Conservation (phyloP, 1,139 yeast genomes). For the Hansenula lynferdii region DNA sequence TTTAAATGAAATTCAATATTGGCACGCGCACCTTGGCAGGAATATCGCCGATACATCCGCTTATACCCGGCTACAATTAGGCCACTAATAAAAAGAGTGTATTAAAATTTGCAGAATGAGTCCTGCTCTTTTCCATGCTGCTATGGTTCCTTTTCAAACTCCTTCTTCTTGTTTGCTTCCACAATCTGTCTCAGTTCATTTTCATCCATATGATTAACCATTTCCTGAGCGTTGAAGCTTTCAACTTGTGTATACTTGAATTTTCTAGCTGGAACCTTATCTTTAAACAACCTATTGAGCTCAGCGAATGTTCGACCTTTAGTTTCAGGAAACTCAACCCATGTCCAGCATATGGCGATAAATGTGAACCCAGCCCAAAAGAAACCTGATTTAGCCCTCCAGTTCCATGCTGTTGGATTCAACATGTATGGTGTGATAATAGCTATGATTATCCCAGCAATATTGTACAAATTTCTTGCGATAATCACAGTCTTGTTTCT, state of each 20-base stretch:
- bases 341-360: conserved; percentile 35
- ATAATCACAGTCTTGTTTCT: conserved; percentile 37
- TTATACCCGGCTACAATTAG: too few species aligned
- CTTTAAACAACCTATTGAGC: conserved; percentile 31
- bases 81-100: too few species aligned
- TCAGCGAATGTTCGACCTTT: conserved; percentile 38
- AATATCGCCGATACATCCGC: too few species aligned
- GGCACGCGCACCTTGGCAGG: too few species aligned
- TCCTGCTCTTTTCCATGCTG: too few species aligned
- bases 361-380: conserved; percentile 20
- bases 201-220: conserved; percentile 14
- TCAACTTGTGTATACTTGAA: conserved; percentile 21
- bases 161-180: conserved; percentile 3
- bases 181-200: conserved; percentile 15
- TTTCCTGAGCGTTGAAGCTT: conserved; percentile 15
- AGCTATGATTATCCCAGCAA: conserved; percentile 28
- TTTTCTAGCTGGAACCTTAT: conserved; percentile 29
- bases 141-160: neutral
- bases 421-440: conserved; percentile 38
- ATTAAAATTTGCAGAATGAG: too few species aligned
- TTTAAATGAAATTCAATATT: too few species aligned
- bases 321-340: conserved; percentile 39
- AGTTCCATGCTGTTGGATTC: conserved; percentile 42
- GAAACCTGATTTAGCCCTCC: conserved; percentile 34
- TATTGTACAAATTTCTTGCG: conserved; percentile 29